Conservation (phyloP, 495 filamentous ascomycete species). For the Parathielavia hyrcaniae region DNA sequence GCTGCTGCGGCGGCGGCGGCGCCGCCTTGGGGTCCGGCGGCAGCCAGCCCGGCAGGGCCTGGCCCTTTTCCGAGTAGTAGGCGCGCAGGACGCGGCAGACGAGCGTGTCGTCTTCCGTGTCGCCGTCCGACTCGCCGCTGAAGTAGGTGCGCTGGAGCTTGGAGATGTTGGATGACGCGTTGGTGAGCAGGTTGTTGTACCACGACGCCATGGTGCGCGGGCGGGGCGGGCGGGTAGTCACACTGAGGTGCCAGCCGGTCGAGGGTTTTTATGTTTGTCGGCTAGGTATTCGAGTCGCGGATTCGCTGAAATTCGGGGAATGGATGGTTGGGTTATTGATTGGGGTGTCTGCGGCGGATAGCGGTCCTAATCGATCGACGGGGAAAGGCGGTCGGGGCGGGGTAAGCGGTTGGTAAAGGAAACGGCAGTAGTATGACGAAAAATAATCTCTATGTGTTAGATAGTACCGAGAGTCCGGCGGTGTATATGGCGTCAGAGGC, state of each 20-base stretch:
- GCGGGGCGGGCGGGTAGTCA: neutral
- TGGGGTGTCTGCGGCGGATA: no score
- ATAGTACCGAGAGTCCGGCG: no score
- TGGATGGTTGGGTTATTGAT: no score
- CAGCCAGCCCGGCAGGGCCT: conserved; percentile 80
- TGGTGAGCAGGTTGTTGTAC: conserved; percentile 71
- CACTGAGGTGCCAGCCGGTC: neutral
- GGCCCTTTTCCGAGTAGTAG: conserved; percentile 87
- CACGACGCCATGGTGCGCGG: conserved; percentile 61
- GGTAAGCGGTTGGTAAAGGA: no score
- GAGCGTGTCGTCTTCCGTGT: conserved; percentile 92
- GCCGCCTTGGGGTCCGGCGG: conserved; percentile 74
- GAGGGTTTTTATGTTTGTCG: neutral
- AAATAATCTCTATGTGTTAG: no score
- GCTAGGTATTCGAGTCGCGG: neutral
- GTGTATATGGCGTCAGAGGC: no score
- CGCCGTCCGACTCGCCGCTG: conserved; percentile 72
- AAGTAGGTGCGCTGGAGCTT: conserved; percentile 75
- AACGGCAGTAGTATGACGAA: no score
- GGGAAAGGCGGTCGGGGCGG: no score
- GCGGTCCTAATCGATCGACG: no score
- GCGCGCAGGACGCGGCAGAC: conserved; percentile 90
- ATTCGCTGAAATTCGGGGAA: neutral
- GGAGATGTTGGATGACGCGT: conserved; percentile 70
- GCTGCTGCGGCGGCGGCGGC: conserved; percentile 47